Conservation (phyloP, 306 rosid species). For the Trifolium subterraneum region DNA sequence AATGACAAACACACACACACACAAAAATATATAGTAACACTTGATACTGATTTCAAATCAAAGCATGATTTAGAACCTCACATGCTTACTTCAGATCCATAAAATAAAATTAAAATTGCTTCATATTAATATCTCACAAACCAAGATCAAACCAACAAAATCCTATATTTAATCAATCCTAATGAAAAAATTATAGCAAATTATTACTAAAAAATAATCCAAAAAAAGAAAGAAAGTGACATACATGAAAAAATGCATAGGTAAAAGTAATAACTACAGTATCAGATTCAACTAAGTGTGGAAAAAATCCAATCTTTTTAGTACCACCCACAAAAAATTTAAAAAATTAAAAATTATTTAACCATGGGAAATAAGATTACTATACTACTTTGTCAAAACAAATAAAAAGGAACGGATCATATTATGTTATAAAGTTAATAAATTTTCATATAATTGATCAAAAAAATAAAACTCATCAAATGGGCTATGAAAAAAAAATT, state of each 20-base stretch:
- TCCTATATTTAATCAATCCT: neutral
- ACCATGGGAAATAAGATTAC: neutral
- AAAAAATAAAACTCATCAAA: neutral
- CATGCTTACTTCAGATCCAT: slow-evolving; percentile 2
- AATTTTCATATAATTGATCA: neutral
- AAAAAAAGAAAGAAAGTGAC: neutral
- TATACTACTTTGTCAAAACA: neutral
- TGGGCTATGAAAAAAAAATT: neutral
- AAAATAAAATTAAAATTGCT: neutral
- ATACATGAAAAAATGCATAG: neutral
- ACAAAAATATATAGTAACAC: neutral
- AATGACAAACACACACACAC: neutral
- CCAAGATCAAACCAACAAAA: neutral
- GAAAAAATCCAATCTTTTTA: slow-evolving; percentile 1
- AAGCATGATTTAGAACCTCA: neutral
- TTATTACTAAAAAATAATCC: slow-evolving; percentile 1
- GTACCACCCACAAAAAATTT: neutral
- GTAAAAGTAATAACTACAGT: neutral
- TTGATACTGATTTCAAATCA: neutral
- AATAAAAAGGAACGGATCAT: neutral
- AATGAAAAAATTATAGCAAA: neutral
- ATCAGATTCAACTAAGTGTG: neutral
- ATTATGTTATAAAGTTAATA: too few species aligned
- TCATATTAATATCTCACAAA: slow-evolving; percentile 3
- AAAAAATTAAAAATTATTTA: neutral